A percentile compares a stretch with the other conserved stretches of the same genome.
phyloP scores from a whole-genome alignment of 1,284 basidiomycete species.

The Ustilago cynodontis region DNA sequence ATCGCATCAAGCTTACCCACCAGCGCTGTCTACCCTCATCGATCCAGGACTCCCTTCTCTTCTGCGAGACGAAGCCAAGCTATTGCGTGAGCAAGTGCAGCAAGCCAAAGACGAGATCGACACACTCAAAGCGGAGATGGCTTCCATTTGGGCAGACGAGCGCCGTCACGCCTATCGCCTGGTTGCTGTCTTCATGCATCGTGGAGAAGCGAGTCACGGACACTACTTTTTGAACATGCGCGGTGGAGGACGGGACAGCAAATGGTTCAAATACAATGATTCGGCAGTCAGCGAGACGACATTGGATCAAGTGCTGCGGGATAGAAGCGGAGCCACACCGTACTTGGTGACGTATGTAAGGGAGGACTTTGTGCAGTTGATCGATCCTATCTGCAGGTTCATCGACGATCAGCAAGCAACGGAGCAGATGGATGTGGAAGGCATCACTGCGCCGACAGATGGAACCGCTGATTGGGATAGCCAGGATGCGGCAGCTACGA shows the following conservation, averaged over 20 bases:
- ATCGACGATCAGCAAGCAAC: constrained; percentile 17
- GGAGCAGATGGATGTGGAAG: constrained; percentile 21
- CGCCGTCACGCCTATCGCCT: constrained; percentile 84
- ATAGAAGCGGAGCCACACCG: constrained; percentile 66
- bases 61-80: constrained; percentile 46
- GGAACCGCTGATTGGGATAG: constrained; percentile 6
- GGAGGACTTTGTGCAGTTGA: constrained; percentile 33
- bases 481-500: neutral
- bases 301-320: constrained; percentile 55
- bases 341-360: constrained; percentile 68
- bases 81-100: constrained; percentile 76
- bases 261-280: constrained; percentile 68
- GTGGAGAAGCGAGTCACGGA: constrained; percentile 71
- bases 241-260: constrained; percentile 14
- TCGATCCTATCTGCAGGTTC: constrained; percentile 45
- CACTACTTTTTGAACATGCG: constrained; percentile 68
- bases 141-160: constrained; percentile 82
- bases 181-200: constrained; percentile 95
- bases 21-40: constrained; percentile 25
- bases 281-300: constrained; percentile 41
- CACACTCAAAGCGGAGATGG: constrained; percentile 79
- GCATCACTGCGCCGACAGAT: neutral
- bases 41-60: constrained; percentile 26
- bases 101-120: constrained; percentile 72
- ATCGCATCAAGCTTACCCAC: neutral